Evolutionary conservation across 306 rosid genomes (phyloP).

Genomic region (Potentilla sterilis): DNA sequence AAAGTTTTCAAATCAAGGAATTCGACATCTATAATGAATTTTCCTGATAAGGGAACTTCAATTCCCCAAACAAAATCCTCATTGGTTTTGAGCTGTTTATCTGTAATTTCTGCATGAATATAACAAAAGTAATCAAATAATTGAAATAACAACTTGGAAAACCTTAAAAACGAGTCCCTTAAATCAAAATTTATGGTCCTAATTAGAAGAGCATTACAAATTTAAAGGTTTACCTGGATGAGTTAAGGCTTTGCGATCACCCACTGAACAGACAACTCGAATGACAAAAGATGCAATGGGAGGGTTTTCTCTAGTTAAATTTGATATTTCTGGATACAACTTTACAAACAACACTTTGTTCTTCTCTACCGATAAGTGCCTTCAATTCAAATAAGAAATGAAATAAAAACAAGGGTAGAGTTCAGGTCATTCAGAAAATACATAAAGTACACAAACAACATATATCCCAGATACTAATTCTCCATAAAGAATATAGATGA

Average conservation of each 20-base stretch:
- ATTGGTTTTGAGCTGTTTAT: slow-evolving; percentile 69
- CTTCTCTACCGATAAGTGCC: slow-evolving; percentile 95
- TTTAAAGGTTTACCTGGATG: slow-evolving; percentile 66
- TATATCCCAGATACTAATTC: background rate
- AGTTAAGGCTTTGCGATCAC: slow-evolving; percentile 68
- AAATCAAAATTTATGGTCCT: background rate
- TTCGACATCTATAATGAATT: slow-evolving; percentile 90
- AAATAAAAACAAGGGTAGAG: background rate
- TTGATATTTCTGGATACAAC: slow-evolving; percentile 82
- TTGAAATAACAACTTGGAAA: background rate
- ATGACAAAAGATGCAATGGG: slow-evolving; percentile 87
- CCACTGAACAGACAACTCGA: slow-evolving; percentile 70
- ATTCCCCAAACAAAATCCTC: slow-evolving; percentile 94
- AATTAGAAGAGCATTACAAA: background rate
- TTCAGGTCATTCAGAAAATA: background rate
- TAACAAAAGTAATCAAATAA: background rate
- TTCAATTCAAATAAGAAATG: slow-evolving; percentile 32
- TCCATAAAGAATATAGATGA: background rate
- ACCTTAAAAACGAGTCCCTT: too few species aligned
- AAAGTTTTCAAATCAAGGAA: slow-evolving; percentile 86
- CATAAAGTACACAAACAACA: too few species aligned
- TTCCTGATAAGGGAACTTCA: slow-evolving; percentile 92
- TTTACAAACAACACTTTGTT: slow-evolving; percentile 71
- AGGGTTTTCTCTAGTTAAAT: slow-evolving; percentile 76
- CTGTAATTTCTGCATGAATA: slow-evolving; percentile 57